phyloP scores from a whole-genome alignment of 2,329 filamentous ascomycete species.

The Diaporthe destruens region DNA sequence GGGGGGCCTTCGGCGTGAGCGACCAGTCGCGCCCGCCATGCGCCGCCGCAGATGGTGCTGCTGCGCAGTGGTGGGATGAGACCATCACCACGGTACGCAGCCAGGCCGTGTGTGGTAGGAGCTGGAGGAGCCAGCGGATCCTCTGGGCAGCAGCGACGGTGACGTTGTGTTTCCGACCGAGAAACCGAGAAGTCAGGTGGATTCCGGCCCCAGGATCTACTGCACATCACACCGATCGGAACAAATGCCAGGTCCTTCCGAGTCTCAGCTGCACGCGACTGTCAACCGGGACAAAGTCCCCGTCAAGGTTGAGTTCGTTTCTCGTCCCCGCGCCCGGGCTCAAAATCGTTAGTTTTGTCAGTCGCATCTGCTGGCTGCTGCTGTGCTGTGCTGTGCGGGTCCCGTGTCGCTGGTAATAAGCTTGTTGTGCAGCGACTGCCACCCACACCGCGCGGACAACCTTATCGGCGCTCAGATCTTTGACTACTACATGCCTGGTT shows the following conservation, averaged over 20 bases:
- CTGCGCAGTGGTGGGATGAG: constrained; percentile 14
- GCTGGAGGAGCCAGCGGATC: neutral
- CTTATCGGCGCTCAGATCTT: constrained; percentile 19
- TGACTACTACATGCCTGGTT: neutral
- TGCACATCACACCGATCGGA: constrained; percentile 42
- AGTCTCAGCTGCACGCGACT: constrained; percentile 26
- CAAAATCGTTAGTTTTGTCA: neutral
- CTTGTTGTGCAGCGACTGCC: constrained; percentile 26
- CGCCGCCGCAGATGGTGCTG: constrained; percentile 9
- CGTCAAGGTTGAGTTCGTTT: constrained; percentile 32
- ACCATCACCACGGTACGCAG: constrained; percentile 9
- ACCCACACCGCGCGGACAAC: constrained; percentile 16
- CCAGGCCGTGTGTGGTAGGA: neutral
- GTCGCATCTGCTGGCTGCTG: neutral
- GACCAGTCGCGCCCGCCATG: neutral
- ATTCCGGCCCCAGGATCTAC: constrained; percentile 41
- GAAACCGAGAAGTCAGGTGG: constrained; percentile 13
- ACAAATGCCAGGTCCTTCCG: constrained; percentile 22
- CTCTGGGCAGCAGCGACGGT: constrained; percentile 3
- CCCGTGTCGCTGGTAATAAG: constrained; percentile 24
- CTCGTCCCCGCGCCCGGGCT: constrained; percentile 18
- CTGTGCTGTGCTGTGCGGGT: neutral
- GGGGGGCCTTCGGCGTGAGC: neutral
- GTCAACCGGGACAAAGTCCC: constrained; percentile 16
- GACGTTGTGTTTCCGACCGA: constrained; percentile 36